A percentile compares a stretch with the other conserved stretches of the same genome.
phyloP scores from a whole-genome alignment of 192 early-diverging fungal genomes.

The Entomortierella lignicola region DNA sequence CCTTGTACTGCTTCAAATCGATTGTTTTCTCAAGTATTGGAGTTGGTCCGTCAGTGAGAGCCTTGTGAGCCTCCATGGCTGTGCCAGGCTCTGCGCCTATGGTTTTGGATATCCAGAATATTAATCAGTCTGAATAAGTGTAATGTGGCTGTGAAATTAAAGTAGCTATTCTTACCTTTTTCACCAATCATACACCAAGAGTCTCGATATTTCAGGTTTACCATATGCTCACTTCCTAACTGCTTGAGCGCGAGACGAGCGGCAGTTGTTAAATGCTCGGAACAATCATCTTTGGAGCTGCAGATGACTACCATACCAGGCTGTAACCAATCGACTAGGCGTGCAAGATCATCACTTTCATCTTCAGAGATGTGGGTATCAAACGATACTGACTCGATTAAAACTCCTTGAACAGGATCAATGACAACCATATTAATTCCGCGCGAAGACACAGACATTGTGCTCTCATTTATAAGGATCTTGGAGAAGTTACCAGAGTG shows the following conservation, averaged over 20 bases:
- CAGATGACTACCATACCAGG: constrained; percentile 72
- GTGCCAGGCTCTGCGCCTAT: constrained; percentile 54
- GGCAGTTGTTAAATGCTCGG: constrained; percentile 71
- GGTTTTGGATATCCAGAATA: not conserved
- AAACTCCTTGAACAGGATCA: constrained; percentile 73
- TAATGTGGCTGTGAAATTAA: not conserved
- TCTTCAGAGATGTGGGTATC: constrained; percentile 76
- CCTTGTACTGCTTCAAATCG: constrained; percentile 60
- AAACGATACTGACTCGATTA: constrained; percentile 79
- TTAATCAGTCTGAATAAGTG: not conserved
- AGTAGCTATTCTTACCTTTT: constrained; percentile 61
- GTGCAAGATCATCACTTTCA: constrained; percentile 74
- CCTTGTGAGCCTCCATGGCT: constrained; percentile 68
- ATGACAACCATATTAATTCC: constrained; percentile 82
- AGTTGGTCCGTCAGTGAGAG: constrained; percentile 67
- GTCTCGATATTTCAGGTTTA: constrained; percentile 75
- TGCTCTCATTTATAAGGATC: constrained; percentile 68
- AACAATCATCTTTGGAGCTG: constrained; percentile 73
- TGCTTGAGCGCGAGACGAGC: constrained; percentile 68
- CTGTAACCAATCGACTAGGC: constrained; percentile 72
- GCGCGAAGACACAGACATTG: constrained; percentile 66
- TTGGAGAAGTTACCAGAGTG: constrained; percentile 79
- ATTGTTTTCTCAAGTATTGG: constrained; percentile 63
- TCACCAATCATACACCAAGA: constrained; percentile 87
- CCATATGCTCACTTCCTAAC: constrained; percentile 68